A percentile compares a stretch with the other conserved stretches of the same genome.
Conservation (phyloP, 495 filamentous ascomycete genomes). For the Neurospora sp. region DNA sequence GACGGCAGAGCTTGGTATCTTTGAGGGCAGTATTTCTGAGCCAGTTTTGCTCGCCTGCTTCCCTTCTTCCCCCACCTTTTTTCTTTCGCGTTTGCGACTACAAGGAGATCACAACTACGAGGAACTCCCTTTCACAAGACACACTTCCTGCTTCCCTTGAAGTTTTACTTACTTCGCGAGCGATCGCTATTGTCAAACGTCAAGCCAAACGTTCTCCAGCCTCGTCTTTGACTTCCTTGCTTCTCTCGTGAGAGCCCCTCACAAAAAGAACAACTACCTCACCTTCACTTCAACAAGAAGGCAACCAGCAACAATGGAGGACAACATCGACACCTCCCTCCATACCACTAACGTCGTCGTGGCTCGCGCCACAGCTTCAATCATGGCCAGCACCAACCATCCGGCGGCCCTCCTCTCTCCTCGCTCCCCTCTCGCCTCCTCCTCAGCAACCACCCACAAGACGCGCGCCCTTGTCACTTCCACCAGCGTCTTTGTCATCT, state of each 20-base stretch:
- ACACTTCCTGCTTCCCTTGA: neutral
- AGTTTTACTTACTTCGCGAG: neutral
- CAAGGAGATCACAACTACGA: neutral
- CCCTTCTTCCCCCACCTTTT: neutral
- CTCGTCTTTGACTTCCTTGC: neutral
- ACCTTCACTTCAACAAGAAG: neutral
- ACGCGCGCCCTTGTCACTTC: neutral
- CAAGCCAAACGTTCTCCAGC: neutral
- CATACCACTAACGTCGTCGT: neutral
- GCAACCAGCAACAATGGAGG: neutral
- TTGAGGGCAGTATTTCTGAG: neutral
- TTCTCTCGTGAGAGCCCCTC: neutral
- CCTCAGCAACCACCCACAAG: neutral
- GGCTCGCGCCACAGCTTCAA: neutral
- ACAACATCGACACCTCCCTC: neutral
- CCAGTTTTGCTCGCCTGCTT: neutral
- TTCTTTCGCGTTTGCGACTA: neutral
- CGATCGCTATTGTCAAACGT: neutral
- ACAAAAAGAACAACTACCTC: neutral
- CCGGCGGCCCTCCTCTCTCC: neutral
- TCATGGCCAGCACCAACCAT: neutral
- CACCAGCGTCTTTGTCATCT: neutral
- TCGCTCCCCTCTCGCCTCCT: neutral
- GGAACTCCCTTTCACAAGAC: neutral
- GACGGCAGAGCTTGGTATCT: neutral